A percentile compares a stretch with the other conserved stretches of the same genome.
These are phyloP conservation scores for Ustilago bromivora DNA, from an alignment of 1,284 basidiomycete species.

Conservation along the genomic window DNA sequence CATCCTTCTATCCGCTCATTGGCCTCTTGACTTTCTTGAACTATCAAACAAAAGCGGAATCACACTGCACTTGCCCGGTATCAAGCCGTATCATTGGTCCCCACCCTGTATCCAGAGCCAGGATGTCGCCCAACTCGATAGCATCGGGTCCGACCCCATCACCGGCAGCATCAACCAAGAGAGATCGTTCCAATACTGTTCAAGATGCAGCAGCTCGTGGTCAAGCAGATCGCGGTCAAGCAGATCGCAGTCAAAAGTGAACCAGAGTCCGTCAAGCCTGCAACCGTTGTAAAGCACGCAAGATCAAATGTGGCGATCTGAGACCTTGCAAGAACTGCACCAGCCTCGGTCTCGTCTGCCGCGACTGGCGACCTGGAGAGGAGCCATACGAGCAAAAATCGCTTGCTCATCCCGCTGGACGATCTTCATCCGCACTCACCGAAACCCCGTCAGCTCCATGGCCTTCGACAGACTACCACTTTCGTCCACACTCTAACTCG, in stretches of 20 bases:
- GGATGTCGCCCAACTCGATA: constrained; percentile 32
- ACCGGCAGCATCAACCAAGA: constrained; percentile 30
- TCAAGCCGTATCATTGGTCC: neutral
- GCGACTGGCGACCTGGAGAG: constrained; percentile 53
- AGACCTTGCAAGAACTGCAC: constrained; percentile 55
- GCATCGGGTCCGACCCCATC: constrained; percentile 19
- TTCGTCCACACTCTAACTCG: constrained; percentile 10
- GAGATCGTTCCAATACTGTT: constrained; percentile 29
- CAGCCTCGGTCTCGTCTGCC: constrained; percentile 40
- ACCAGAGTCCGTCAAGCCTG: constrained; percentile 50
- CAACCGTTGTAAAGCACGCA: constrained; percentile 55
- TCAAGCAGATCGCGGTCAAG: constrained; percentile 21
- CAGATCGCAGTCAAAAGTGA: constrained; percentile 35
- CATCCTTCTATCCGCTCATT: neutral
- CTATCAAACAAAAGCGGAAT: neutral
- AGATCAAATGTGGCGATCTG: constrained; percentile 53
- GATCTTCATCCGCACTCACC: constrained; percentile 15
- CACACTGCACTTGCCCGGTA: neutral
- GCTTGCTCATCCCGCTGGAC: constrained; percentile 32
- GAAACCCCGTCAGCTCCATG: constrained; percentile 19
- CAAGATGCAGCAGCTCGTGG: constrained; percentile 18
- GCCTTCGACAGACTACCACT: constrained; percentile 16
- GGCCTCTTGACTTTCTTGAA: neutral
- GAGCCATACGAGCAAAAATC: constrained; percentile 23
- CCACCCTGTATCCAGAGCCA: neutral